These are phyloP conservation scores for Pseudophaeomoniella oleicola DNA, from an alignment of 2,329 filamentous ascomycete species.

Conservation along the genomic window DNA sequence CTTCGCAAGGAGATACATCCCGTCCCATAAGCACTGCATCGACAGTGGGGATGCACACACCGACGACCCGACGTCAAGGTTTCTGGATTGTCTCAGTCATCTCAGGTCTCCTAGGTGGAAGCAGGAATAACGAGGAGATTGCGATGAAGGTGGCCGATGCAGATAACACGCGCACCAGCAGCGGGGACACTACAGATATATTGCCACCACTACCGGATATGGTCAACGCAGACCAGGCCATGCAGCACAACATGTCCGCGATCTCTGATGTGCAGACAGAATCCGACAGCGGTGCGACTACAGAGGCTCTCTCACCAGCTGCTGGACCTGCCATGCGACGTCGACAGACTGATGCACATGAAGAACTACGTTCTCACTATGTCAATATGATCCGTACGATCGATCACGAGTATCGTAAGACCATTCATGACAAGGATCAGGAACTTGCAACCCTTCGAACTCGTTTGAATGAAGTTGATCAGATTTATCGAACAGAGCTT, in stretches of 20 bases:
- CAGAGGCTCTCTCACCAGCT: background rate
- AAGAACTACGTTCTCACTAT: constrained; percentile 12
- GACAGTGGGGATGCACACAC: background rate
- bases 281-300: background rate
- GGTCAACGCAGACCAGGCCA: background rate
- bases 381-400: constrained; percentile 16
- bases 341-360: background rate
- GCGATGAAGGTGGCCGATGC: too few relatives aligned
- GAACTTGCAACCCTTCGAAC: constrained; percentile 15
- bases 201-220: background rate
- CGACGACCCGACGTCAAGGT: background rate
- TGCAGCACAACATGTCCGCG: background rate
- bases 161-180: background rate
- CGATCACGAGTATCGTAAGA: constrained; percentile 15
- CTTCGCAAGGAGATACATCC: background rate
- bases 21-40: background rate
- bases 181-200: background rate
- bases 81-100: background rate
- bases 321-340: background rate
- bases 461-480: constrained; percentile 16
- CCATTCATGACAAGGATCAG: constrained; percentile 14
- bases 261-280: background rate
- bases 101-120: background rate
- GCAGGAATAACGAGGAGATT: background rate
- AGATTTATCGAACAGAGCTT: constrained; percentile 16